Evolutionary conservation across 768 basidiomycete species (phyloP).

Genomic region (Lentinula raphanica): DNA sequence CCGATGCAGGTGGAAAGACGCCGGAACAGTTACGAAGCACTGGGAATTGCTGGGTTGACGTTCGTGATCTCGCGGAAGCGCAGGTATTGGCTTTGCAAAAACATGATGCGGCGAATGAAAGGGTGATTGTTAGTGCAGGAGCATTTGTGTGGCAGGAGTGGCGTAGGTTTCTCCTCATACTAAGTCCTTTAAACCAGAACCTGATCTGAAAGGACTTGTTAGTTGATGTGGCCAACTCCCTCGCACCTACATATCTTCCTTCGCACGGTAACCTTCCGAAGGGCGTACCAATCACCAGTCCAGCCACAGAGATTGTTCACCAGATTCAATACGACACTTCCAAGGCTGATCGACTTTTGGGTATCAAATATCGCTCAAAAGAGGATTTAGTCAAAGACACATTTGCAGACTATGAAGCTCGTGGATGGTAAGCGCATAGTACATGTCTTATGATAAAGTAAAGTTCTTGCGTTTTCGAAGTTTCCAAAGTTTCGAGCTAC

Average conservation of each 20-base stretch:
- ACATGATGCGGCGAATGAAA: slow-evolving; percentile 47
- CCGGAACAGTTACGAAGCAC: slow-evolving; percentile 15
- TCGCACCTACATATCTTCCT: not conserved
- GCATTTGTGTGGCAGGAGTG: slow-evolving; percentile 32
- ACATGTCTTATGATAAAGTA: too few relatives aligned
- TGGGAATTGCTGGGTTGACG: slow-evolving; percentile 40
- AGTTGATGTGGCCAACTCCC: slow-evolving; percentile 28
- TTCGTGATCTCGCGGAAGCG: slow-evolving; percentile 52
- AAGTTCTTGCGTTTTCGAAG: too few relatives aligned
- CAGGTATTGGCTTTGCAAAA: slow-evolving; percentile 50
- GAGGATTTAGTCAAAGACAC: not conserved
- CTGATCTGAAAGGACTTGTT: not conserved
- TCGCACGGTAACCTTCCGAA: slow-evolving; percentile 6
- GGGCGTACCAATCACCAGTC: not conserved
- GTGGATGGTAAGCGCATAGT: slow-evolving; percentile 8
- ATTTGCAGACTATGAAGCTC: not conserved
- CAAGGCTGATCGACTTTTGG: slow-evolving; percentile 1
- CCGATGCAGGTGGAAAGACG: slow-evolving; percentile 11
- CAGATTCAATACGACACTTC: not conserved
- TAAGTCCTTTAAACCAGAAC: not conserved
- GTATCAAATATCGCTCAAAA: slow-evolving; percentile 5
- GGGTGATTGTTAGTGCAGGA: slow-evolving; percentile 47
- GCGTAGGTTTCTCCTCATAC: slow-evolving; percentile 17
- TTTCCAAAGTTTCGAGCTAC: too few relatives aligned
- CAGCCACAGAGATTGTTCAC: not conserved